Evolutionary conservation across 2,329 filamentous ascomycete genomes (phyloP).

Genomic region (Ilyonectria mors-panacis): DNA sequence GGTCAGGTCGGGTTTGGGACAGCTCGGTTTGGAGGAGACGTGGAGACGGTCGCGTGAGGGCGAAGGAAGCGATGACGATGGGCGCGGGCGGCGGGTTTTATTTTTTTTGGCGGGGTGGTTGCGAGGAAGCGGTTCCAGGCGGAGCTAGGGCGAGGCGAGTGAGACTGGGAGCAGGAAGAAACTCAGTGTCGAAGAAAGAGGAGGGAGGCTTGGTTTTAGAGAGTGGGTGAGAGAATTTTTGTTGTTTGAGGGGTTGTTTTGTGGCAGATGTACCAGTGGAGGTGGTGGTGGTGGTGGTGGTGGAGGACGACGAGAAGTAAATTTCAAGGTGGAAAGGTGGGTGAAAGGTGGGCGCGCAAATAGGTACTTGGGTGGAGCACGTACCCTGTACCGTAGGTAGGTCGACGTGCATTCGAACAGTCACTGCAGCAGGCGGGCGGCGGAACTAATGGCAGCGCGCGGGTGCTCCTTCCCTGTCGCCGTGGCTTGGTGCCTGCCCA

Average conservation of each 20-base stretch:
- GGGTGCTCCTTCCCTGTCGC: constrained; percentile 10
- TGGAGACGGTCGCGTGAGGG: constrained; percentile 41
- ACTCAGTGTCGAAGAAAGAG: constrained; percentile 18
- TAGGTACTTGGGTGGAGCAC: too few species aligned
- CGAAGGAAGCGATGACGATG: constrained; percentile 3
- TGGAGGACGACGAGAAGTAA: constrained; percentile 26
- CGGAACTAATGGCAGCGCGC: constrained; percentile 4
- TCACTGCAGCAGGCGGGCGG: constrained; percentile 3
- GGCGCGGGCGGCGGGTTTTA: not conserved
- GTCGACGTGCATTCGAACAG: not conserved
- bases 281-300: constrained; percentile 13
- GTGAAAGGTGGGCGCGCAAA: constrained; percentile 9
- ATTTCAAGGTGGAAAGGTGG: constrained; percentile 22
- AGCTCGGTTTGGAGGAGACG: not conserved
- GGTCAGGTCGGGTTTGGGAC: not conserved
- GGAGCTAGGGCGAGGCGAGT: not conserved
- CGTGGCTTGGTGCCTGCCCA: constrained; percentile 22
- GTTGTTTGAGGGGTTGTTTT: constrained; percentile 31
- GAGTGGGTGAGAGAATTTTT: constrained; percentile 35
- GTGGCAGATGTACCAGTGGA: constrained; percentile 29
- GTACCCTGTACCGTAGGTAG: not conserved
- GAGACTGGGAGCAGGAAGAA: constrained; percentile 7
- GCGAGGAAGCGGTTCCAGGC: constrained; percentile 19
- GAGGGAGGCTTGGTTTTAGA: constrained; percentile 15
- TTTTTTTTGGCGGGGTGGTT: constrained; percentile 28